Base-by-base conservation (phyloP, 2,329 filamentous ascomycete species). In the Gremmenia infestans region DNA sequence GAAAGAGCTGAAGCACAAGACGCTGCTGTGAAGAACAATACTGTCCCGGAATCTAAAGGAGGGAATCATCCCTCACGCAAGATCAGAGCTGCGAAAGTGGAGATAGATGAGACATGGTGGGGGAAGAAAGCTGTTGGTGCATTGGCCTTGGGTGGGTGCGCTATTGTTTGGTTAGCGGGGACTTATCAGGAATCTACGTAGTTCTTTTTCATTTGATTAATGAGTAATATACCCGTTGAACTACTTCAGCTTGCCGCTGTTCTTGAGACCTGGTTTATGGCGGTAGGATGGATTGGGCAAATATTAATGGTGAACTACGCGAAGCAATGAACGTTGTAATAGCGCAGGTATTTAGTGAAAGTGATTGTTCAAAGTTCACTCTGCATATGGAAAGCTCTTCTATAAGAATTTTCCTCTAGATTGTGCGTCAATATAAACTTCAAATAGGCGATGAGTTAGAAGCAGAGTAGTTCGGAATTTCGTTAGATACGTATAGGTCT, bases 61-160 rank as follows among this genome's bases (percentile, higher is more conserved):
- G 43, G n/a, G 23, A 61, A 17, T 5, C 58, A 62, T 23, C 55
- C 43, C 9, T 52, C 60, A 0, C 61, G 68, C 56, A 79, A 72
- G 55, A 72, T 76, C 7, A 77, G 76, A 46, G 73, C 77, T 28
- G 77, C 83, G 12, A 87, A 82, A 64, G 82, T 86, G 35, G 71
- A 87, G 50, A 85, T 80, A 2, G 82, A 87, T 53, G 80, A 85
- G 36, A 80, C 81, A 53, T 88, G 85, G 82, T 86, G 82, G 78
- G 80, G 75, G 2, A 87, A 85, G 74, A 87, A 85, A 70, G 71
- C 80, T 2, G 71, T 82, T 32, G 84, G 85, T n/a, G 81, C 79
- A 4, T 80, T 81, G 19, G 81, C 81, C 7, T 71, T 88, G 52
- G 79, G 76, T n/a, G 83, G 81, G 0, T 87, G 83, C 64, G 79